phyloP scores from a whole-genome alignment of 495 filamentous ascomycete genomes.

The Penicillium macrosclerotiorum region DNA sequence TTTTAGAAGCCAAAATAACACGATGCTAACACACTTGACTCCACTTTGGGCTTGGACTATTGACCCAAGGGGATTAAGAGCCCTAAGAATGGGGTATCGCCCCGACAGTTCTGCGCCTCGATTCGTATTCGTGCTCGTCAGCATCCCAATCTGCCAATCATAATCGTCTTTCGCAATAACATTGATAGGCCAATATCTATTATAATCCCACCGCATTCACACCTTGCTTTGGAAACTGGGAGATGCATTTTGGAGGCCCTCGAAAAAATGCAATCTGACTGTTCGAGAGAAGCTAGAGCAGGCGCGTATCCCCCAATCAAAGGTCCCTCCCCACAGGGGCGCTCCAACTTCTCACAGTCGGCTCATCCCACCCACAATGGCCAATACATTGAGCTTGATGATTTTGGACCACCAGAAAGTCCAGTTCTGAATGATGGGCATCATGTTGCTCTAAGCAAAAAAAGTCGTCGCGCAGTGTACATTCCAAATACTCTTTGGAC shows the following conservation, averaged over 20 bases:
- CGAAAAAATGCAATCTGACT: conserved; percentile 6
- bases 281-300: conserved; percentile 3
- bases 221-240: background rate
- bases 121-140: conserved; percentile 3
- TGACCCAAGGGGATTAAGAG: background rate
- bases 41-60: background rate
- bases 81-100: background rate
- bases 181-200: background rate
- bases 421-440: background rate
- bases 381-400: conserved; percentile 14
- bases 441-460: background rate
- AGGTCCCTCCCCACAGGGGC: conserved; percentile 1
- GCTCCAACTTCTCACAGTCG: conserved; percentile 4
- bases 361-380: conserved; percentile 6
- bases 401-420: conserved; percentile 1
- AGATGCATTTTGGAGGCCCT: background rate
- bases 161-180: background rate
- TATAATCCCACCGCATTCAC: background rate
- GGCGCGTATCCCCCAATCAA: conserved; percentile 4
- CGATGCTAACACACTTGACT: background rate
- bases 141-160: background rate
- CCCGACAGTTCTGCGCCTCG: background rate
- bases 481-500: conserved; percentile 22
- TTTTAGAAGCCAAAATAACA: background rate
- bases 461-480: conserved; percentile 4